Evolutionary conservation across 768 basidiomycete species (phyloP), one percentile per base, ranked within the genome.

Genomic region (Mycena rosella): DNA sequence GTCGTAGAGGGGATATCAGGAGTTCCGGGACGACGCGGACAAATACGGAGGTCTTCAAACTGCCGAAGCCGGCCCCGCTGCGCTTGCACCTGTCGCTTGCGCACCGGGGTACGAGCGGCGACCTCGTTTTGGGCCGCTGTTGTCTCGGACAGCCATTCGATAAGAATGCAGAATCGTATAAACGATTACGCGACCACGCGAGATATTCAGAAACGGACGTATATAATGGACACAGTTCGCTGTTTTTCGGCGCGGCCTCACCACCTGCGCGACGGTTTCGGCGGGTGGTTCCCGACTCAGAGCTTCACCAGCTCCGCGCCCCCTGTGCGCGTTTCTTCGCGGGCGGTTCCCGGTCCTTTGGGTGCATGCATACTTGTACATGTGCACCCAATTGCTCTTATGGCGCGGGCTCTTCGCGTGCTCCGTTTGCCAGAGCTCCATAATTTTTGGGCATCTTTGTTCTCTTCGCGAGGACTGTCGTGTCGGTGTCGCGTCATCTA

Each of bases 321-420:
- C 13, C 42, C 40, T 26, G 44, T 42, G 52, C 36, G 24, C 47
- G 38, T 47, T 49, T 42, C 14, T 57, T 54, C 29, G n/a, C 60
- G 65, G 65, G 65, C 62, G 60, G 65, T 67, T 57, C 65, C 65
- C 59, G 40, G n/a, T 62, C 52, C 42, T 18, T 10, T 10, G 58
- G 34, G 36, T 14, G 26, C 24, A 40, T 18, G 11, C 11, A 15
- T 15, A 18, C 38, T 15, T 15, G 10, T 51, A 24, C 63, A 20
- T 44, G 8, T 32, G 52, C 44, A 36, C 52, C 22, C 45, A 7
- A 53, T 40, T 42, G 65, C 34, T 34, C 18, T 22, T 26, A 52
- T 34, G 42, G 57, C 22, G 20, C 32, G 26, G 32, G 13, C 26
- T 24, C 26, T 60, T 54, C 27, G 42, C 14, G 65, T 22, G 44